Evolutionary conservation across 257 asterid species (phyloP).

Genomic region (Lavandula angustifolia): DNA sequence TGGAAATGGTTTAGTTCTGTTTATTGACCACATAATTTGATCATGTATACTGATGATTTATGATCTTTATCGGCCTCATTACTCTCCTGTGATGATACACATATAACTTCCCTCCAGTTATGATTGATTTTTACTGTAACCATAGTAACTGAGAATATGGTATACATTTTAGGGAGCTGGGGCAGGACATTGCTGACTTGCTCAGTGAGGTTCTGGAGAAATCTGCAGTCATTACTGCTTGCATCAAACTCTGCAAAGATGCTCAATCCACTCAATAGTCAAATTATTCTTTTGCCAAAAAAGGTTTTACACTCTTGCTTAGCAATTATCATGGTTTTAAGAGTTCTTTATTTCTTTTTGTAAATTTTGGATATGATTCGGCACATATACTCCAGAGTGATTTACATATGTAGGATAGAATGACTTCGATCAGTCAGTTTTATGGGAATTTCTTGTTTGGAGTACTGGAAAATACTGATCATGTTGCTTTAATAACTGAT

Average conservation of each 20-base stretch:
- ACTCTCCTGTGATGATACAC: neutral
- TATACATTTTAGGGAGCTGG: conserved; percentile 56
- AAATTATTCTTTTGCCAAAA: conserved; percentile 51
- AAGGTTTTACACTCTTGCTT: conserved; percentile 51
- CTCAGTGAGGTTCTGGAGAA: conserved; percentile 68
- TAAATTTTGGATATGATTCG: conserved; percentile 10
- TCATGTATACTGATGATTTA: conserved; percentile 10
- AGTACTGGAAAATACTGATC: neutral
- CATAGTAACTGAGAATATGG: conserved; percentile 23
- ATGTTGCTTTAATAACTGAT: conserved; percentile 20
- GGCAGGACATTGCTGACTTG: conserved; percentile 62
- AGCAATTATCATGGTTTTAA: conserved; percentile 19
- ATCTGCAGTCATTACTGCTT: conserved; percentile 51
- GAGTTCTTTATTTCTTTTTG: conserved; percentile 10
- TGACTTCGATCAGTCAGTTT: conserved; percentile 19
- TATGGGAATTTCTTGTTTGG: conserved; percentile 21
- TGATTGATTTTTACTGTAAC: conserved; percentile 16
- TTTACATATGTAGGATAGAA: conserved; percentile 17
- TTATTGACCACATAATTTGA: neutral
- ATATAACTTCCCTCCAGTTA: neutral
- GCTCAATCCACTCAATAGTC: conserved; percentile 62
- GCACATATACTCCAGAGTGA: conserved; percentile 1
- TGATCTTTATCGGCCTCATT: conserved; percentile 10
- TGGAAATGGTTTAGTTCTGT: no score
- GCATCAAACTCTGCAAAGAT: conserved; percentile 63